A percentile compares a stretch with the other conserved stretches of the same genome.
phyloP scores from a whole-genome alignment of 768 basidiomycete genomes.

The Pulveroboletus frians region DNA sequence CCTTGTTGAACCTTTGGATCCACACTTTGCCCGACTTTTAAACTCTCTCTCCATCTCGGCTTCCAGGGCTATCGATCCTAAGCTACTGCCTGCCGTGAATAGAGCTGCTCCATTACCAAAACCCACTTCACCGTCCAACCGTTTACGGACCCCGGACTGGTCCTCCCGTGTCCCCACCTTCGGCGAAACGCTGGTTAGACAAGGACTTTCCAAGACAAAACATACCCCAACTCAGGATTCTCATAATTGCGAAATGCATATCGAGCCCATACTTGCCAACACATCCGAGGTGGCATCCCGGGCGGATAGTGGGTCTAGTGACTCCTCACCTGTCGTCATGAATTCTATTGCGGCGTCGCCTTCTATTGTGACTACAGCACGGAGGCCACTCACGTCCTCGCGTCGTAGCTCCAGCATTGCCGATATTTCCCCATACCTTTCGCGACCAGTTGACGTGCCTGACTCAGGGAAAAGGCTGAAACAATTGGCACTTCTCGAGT shows the following conservation, averaged over 20 bases:
- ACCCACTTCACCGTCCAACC: conserved; percentile 7
- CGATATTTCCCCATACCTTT: conserved; percentile 67
- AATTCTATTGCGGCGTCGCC: conserved; percentile 7
- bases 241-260: conserved; percentile 5
- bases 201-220: conserved; percentile 3
- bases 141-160: conserved; percentile 28
- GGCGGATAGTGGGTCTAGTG: background rate
- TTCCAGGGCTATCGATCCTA: conserved; percentile 26
- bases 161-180: conserved; percentile 29
- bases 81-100: conserved; percentile 5
- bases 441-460: conserved; percentile 48
- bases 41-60: conserved; percentile 58
- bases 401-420: conserved; percentile 45
- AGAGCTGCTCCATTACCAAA: conserved; percentile 9
- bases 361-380: conserved; percentile 12
- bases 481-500: conserved; percentile 66
- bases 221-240: conserved; percentile 1
- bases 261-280: background rate
- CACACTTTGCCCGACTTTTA: conserved; percentile 66
- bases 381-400: conserved; percentile 23
- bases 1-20: conserved; percentile 44
- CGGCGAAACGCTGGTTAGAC: conserved; percentile 4
- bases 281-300: conserved; percentile 1
- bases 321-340: conserved; percentile 7
- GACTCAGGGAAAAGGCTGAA: conserved; percentile 59